Evolutionary conservation across 371 early-diverging fungal genomes (phyloP).

Genomic region (Rhizopus microsporus): DNA sequence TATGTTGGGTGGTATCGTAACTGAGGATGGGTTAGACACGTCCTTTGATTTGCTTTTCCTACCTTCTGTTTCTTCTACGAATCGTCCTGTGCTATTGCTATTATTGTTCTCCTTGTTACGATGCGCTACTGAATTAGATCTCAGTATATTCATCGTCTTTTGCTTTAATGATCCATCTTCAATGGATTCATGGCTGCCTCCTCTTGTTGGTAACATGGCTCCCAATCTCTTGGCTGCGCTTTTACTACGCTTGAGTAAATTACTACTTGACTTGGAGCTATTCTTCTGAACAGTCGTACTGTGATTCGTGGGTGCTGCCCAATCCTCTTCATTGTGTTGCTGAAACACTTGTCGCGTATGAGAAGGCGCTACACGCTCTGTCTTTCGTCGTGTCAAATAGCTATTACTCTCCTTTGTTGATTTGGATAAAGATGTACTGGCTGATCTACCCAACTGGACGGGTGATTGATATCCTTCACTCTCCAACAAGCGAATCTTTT

Average conservation of each 20-base stretch:
- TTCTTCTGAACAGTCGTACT: slow-evolving; percentile 2
- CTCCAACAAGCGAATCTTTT: slow-evolving; percentile 10
- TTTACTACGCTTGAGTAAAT: slow-evolving; percentile 21
- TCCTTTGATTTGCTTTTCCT: background rate
- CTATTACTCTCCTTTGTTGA: background rate
- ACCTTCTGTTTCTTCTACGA: slow-evolving; percentile 15
- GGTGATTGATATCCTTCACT: slow-evolving; percentile 22
- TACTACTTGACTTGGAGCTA: slow-evolving; percentile 6
- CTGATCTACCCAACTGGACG: slow-evolving; percentile 25
- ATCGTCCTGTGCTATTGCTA: slow-evolving; percentile 8
- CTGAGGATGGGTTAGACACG: background rate
- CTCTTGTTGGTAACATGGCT: slow-evolving; percentile 12
- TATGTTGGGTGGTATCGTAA: slow-evolving; percentile 10
- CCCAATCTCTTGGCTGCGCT: slow-evolving; percentile 26
- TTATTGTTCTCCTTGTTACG: slow-evolving; percentile 7
- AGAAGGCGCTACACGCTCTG: slow-evolving; percentile 27
- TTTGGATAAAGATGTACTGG: slow-evolving; percentile 24
- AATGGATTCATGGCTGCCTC: slow-evolving; percentile 6
- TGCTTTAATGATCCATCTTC: slow-evolving; percentile 12
- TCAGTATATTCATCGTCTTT: slow-evolving; percentile 23
- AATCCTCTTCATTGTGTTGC: slow-evolving; percentile 5
- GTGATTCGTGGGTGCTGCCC: slow-evolving; percentile 17
- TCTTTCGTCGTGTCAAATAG: slow-evolving; percentile 17
- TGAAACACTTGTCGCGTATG: slow-evolving; percentile 16
- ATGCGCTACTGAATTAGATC: slow-evolving; percentile 16